Percentiles rank a stretch among this genome's conserved stretches.
These are phyloP conservation scores for Bipolaris zeicola DNA, from an alignment of 2,329 filamentous ascomycete genomes.

Conservation along the genomic window DNA sequence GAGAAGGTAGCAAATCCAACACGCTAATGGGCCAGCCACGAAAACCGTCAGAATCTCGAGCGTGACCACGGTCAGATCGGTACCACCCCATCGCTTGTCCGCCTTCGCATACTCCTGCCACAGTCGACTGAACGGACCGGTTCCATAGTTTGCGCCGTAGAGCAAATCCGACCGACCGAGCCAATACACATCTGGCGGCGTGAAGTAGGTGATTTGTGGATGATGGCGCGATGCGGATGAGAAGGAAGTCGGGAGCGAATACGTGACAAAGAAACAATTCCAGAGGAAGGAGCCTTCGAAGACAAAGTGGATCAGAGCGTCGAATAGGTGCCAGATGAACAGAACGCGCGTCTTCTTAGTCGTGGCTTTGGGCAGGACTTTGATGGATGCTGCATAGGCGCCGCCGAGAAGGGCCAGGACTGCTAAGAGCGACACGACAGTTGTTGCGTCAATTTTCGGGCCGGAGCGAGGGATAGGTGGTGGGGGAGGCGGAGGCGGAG, in stretches of 20 bases:
- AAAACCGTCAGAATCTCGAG: constrained; percentile 67
- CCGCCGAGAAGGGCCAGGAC: constrained; percentile 60
- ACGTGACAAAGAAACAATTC: constrained; percentile 83
- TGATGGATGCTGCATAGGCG: constrained; percentile 57
- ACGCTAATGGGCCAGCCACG: constrained; percentile 62
- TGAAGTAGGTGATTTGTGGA: constrained; percentile 47
- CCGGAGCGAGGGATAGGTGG: constrained; percentile 59
- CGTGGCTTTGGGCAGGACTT: constrained; percentile 60
- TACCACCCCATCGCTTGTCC: constrained; percentile 64
- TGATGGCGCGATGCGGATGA: constrained; percentile 35
- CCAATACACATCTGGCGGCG: constrained; percentile 58
- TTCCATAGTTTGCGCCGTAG: constrained; percentile 65
- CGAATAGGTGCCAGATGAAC: constrained; percentile 94
- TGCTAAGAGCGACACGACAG: constrained; percentile 60
- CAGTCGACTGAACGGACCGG: constrained; percentile 58
- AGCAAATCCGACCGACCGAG: constrained; percentile 59
- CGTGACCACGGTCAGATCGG: constrained; percentile 63
- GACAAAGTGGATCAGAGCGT: constrained; percentile 87
- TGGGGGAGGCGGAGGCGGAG: constrained; percentile 63
- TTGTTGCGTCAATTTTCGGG: constrained; percentile 55
- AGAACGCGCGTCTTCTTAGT: constrained; percentile 70
- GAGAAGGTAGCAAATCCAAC: constrained; percentile 62
- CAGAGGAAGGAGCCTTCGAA: constrained; percentile 92
- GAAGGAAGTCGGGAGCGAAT: constrained; percentile 50
- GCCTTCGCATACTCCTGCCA: constrained; percentile 72